Conservation (phyloP, 2,329 filamentous ascomycete genomes). For the Scopulariopsis brevicaulis region DNA sequence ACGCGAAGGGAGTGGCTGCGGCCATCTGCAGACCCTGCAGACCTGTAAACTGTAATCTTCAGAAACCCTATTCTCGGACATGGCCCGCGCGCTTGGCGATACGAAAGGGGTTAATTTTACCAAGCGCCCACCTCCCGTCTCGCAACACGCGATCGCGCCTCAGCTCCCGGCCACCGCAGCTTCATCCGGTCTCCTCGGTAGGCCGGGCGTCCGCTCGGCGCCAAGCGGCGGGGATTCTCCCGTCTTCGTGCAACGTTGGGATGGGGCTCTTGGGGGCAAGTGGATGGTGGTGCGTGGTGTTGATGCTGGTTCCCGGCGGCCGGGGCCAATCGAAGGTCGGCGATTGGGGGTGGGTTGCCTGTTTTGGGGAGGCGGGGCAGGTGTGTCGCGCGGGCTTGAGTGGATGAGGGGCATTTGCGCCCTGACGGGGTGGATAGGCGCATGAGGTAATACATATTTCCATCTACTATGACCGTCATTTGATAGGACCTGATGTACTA, state of each 20-base stretch:
- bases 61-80: not conserved
- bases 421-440: not conserved
- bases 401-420: slow-evolving; percentile 10
- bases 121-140: not conserved
- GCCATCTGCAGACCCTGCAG: not conserved
- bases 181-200: not conserved
- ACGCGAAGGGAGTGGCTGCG: not conserved
- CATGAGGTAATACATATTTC: not conserved
- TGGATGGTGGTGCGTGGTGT: not conserved
- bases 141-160: too few species aligned
- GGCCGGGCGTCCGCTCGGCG: not conserved
- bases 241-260: not conserved
- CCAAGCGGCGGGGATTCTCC: not conserved
- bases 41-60: not conserved
- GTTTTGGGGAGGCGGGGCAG: slow-evolving; percentile 1
- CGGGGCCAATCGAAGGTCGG: not conserved
- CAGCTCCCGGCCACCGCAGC: not conserved
- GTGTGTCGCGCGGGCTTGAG: slow-evolving; percentile 7
- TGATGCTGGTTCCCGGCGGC: not conserved
- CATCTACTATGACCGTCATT: not conserved
- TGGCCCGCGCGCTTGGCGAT: not conserved
- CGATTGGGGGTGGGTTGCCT: not conserved
- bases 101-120: not conserved
- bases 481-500: not conserved
- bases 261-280: not conserved